phyloP scores from a whole-genome alignment of 345 rosid genomes.

The Populus pruinosa region DNA sequence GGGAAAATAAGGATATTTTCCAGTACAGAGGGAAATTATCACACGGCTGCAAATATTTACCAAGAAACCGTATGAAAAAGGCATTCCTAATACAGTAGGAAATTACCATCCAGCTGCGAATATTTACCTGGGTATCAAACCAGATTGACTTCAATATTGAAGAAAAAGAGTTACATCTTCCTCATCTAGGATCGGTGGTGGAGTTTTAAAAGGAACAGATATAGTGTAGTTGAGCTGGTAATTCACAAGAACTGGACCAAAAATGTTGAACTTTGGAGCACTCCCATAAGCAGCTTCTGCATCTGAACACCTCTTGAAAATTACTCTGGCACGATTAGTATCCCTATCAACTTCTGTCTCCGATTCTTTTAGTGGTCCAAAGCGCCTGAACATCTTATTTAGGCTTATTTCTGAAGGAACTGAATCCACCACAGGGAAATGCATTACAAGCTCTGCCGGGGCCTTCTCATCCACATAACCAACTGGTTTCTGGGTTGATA shows the following conservation, averaged over 20 bases:
- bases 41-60: too few relatives aligned
- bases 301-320: conserved; percentile 65
- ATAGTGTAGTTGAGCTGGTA: conserved; percentile 68
- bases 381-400: conserved; percentile 77
- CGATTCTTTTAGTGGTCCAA: conserved; percentile 70
- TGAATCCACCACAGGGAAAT: conserved; percentile 55
- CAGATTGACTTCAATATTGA: conserved; percentile 16
- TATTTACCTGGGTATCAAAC: conserved; percentile 29
- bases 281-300: conserved; percentile 81
- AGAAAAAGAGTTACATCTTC: conserved; percentile 28
- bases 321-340: conserved; percentile 82
- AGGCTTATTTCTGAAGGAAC: conserved; percentile 72
- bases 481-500: conserved; percentile 40
- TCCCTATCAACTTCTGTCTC: conserved; percentile 73
- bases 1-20: not conserved
- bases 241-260: conserved; percentile 61
- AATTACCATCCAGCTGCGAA: not conserved
- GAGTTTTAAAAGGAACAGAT: conserved; percentile 53
- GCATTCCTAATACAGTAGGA: not conserved
- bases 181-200: conserved; percentile 15
- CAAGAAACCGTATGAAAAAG: not conserved
- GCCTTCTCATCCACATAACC: conserved; percentile 52
- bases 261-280: conserved; percentile 70
- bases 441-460: conserved; percentile 81
- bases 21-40: too few relatives aligned